Evolutionary conservation across 2,329 filamentous ascomycete genomes (phyloP), one percentile per base, ranked within the genome.

Genomic region (Microsporum canis): DNA sequence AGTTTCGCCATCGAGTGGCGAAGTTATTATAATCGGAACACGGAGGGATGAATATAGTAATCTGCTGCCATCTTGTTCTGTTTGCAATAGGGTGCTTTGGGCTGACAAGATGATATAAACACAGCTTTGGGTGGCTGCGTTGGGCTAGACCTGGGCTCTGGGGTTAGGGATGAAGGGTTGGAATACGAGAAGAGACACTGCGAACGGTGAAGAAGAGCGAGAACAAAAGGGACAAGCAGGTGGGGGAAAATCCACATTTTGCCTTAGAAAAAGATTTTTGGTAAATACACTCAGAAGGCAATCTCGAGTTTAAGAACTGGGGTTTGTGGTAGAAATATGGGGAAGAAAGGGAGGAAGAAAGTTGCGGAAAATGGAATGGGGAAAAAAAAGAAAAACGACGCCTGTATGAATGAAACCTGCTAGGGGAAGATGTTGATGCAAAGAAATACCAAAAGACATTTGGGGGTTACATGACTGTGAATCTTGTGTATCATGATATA

Each of bases 401-500:
- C 47, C 47, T 53, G 47, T 53, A 53, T 53, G 47, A 33, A 53
- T 47, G 31, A 34, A 34, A 53, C 47, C 47, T 53, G 47, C 47
- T 53, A 33, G 47, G 47, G 31, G 47, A n/a, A 53, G 8, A 53
- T 34, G 47, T 53, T 34, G 27, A 41, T 41, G 53, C 53, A 57
- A 57, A 10, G 53, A 57, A 57, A 57, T 57, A 57, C 53, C 53
- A 62, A 60, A 60, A 41, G 56, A 39, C 17, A 23, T 58, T 61
- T 64, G 66, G 71, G 72, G 72, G 70, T 68, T 77, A 77, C 75
- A 77, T 76, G 75, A 77, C 65, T 72, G 75, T 76, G 75, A 74
- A 77, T 77, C 75, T 76, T 74, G 67, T 72, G 72, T 75, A 75
- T 75, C 75, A 69, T 75, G 62, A 65, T 53, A 53, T 53, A 64